phyloP scores from a whole-genome alignment of 1,139 yeast genomes.

The Suhomyces bribrorum region DNA sequence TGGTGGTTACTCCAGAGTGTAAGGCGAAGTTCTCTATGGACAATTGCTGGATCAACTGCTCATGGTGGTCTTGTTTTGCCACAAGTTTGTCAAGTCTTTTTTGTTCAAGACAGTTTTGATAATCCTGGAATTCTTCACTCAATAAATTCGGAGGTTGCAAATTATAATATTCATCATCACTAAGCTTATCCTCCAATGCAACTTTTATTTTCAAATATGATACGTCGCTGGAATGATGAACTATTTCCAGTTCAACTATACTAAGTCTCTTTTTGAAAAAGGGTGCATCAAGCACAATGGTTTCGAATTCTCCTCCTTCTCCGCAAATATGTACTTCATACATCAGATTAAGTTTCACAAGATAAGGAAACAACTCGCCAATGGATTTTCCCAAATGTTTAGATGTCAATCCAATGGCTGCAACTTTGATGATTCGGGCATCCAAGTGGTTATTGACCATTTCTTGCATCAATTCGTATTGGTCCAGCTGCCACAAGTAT shows the following conservation, averaged over 20 bases:
- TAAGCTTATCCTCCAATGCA: constrained; percentile 37
- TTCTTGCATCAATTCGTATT: constrained; percentile 73
- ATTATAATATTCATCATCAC: constrained; percentile 23
- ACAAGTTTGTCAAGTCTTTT: no score
- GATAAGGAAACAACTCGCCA: constrained; percentile 57
- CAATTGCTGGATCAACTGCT: not conserved
- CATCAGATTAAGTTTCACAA: constrained; percentile 57
- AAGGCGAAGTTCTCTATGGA: not conserved
- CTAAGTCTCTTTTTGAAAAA: constrained; percentile 62
- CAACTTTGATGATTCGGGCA: constrained; percentile 87
- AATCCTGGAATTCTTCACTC: constrained; percentile 47
- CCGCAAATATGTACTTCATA: constrained; percentile 95
- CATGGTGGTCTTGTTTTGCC: no score
- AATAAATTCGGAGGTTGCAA: constrained; percentile 46
- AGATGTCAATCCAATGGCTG: constrained; percentile 78
- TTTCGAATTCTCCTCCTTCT: constrained; percentile 97
- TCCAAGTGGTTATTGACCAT: constrained; percentile 75
- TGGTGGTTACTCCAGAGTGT: constrained; percentile 1
- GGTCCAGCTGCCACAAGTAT: constrained; percentile 88
- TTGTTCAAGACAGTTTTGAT: constrained; percentile 20
- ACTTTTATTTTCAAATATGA: constrained; percentile 58
- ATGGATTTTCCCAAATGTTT: constrained; percentile 69
- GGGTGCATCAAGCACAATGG: constrained; percentile 87
- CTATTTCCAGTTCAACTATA: constrained; percentile 42
- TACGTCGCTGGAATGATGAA: constrained; percentile 58